phyloP scores from a whole-genome alignment of 306 rosid genomes.

The Crotalaria pallida region DNA sequence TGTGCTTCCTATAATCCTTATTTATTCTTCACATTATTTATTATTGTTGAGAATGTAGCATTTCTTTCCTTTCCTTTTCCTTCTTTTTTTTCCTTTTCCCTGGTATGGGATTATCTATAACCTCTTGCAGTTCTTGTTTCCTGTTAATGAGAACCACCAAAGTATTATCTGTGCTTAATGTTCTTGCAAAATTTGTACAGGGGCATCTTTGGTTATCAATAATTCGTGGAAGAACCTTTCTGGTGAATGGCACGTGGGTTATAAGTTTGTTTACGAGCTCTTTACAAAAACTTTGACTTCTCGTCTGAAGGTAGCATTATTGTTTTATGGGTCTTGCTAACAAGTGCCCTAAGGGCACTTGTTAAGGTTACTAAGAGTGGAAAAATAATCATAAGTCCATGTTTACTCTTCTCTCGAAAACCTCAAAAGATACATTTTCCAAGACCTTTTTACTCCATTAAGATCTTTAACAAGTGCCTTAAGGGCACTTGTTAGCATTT shows the following conservation, averaged over 20 bases:
- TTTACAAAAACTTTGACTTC: constrained; percentile 67
- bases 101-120: constrained; percentile 6
- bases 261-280: constrained; percentile 75
- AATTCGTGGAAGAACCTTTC: constrained; percentile 88
- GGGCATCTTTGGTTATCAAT: constrained; percentile 66
- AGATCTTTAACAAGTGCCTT: too few species aligned
- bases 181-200: constrained; percentile 37
- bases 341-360: too few species aligned
- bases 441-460: too few species aligned
- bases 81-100: neutral
- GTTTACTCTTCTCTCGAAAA: too few species aligned
- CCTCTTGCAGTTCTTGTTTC: neutral
- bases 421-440: too few species aligned
- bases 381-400: too few species aligned
- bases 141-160: neutral
- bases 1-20: neutral
- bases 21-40: neutral
- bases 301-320: constrained; percentile 77
- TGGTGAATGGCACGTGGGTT: constrained; percentile 96
- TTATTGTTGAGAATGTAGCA: neutral
- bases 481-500: too few species aligned
- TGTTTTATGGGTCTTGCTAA: too few species aligned
- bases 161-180: constrained; percentile 17
- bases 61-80: constrained; percentile 13
- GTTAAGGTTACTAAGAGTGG: too few species aligned